Evolutionary conservation across 495 filamentous ascomycete species (phyloP), one percentile per base, ranked within the genome.

Genomic region (Rhypophila decipiens): DNA sequence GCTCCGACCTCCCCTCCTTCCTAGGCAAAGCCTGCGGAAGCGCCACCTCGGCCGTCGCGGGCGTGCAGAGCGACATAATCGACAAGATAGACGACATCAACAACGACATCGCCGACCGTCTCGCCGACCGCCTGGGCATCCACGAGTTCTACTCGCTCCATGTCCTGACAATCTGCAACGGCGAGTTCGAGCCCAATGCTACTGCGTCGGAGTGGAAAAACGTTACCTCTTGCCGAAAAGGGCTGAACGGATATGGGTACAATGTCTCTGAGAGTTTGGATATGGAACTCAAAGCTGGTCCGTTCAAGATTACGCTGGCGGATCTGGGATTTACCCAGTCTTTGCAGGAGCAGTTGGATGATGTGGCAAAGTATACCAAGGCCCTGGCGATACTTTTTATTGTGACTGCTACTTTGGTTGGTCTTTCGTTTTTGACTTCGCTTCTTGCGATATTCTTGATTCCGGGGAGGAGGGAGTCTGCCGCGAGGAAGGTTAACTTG

Each of bases 101-200:
- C 5, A 52, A 57, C 34, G 42, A 36, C 21, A 42, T 50, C 1
- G 42, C 39, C 40, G 71, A 75, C 50, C 55, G 68, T 31, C 42
- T 80, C 12, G 68, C 71, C 1, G 53, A 64, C 4, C 51, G 71
- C 2, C 69, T 82, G 4, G 77, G 77, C 12, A 72, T 87, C 42
- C 70, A 78, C n/a, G 73, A 87, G 53, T 94, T 84, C 67, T 91
- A 91, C 65, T 81, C 79, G 34, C 56, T 82, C 18, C 84, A 91
- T 55, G 57, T 88, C 42, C 76, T 88, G 65, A 73, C 79, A 46
- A 76, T 82, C 56, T 91, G 88, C 52, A 61, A 77, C 51, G 86
- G 88, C 34, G 57, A 71, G 57, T 80, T 75, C 69, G 58, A 58
- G 18, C 79, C 78, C 1, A 71, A 72, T 49, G 70, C 69, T 7